These are phyloP conservation scores for Crithidia fasciculata DNA, from an alignment of 208 protist species.

Conservation along the genomic window DNA sequence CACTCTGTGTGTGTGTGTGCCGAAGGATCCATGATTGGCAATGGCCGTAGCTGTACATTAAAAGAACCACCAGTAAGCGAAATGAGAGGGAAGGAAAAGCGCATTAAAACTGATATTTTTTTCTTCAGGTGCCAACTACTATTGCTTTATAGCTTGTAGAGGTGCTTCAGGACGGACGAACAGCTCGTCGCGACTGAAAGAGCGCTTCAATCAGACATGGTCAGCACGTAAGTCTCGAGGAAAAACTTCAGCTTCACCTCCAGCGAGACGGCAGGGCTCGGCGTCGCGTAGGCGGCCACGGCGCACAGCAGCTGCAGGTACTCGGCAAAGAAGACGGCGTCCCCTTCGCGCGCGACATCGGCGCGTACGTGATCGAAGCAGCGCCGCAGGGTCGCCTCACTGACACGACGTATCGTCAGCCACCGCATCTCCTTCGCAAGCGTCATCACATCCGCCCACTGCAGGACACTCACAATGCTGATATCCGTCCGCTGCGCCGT, in stretches of 20 bases:
- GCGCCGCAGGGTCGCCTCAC: conserved; percentile 32
- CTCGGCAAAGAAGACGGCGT: conserved; percentile 71
- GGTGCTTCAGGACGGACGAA: too few relatives aligned
- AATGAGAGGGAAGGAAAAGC: too few relatives aligned
- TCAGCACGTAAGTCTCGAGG: conserved; percentile 49
- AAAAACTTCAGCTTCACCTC: conserved; percentile 63
- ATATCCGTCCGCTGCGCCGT: conserved; percentile 40
- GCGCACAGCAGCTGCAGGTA: conserved; percentile 73
- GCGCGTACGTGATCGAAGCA: conserved; percentile 47
- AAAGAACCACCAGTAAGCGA: neutral
- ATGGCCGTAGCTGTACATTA: neutral
- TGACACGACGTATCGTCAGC: conserved; percentile 21
- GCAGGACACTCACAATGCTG: conserved; percentile 74
- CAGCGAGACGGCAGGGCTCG: conserved; percentile 56
- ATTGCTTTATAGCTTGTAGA: too few relatives aligned
- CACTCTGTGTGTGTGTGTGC: too few relatives aligned
- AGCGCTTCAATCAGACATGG: conserved; percentile 2
- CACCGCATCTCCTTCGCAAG: conserved; percentile 69
- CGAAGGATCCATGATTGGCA: too few relatives aligned
- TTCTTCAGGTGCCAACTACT: too few relatives aligned
- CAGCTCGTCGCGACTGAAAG: too few relatives aligned
- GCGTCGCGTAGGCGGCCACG: conserved; percentile 44
- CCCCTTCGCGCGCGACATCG: conserved; percentile 52
- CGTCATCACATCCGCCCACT: conserved; percentile 34
- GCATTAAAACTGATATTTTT: too few relatives aligned